Percentiles rank a stretch among this genome's conserved stretches.
Evolutionary conservation across 2,329 filamentous ascomycete species (phyloP).

Genomic region (Apiospora arundinis): DNA sequence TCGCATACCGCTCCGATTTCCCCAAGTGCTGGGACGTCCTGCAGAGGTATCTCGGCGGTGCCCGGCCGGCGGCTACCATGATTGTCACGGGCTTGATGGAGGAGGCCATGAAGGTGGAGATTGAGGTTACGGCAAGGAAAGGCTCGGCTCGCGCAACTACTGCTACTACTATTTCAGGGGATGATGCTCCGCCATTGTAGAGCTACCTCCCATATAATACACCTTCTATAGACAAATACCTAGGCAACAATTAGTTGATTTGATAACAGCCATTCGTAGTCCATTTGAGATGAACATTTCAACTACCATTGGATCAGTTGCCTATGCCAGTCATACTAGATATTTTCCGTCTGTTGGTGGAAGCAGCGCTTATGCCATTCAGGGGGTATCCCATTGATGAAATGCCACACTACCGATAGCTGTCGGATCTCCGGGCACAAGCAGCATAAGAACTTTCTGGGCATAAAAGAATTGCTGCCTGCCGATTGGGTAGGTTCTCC

Average conservation of each 20-base stretch:
- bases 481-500: background rate
- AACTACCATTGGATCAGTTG: no score
- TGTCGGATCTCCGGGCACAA: background rate
- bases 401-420: background rate
- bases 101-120: slow-evolving; percentile 49
- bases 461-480: background rate
- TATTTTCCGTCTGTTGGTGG: no score
- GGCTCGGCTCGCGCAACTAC: slow-evolving; percentile 5
- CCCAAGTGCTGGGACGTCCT: slow-evolving; percentile 56
- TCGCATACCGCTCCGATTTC: slow-evolving; percentile 55
- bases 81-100: slow-evolving; percentile 57
- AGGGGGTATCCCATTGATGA: background rate
- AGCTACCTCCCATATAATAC: background rate
- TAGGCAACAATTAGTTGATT: no score
- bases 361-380: no score
- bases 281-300: no score
- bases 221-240: no score
- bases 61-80: slow-evolving; percentile 62
- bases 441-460: background rate
- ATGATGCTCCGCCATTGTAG: background rate
- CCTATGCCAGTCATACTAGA: no score
- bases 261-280: no score
- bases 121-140: slow-evolving; percentile 34
- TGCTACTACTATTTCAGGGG: background rate
- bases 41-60: slow-evolving; percentile 54